Evolutionary conservation across 2,329 filamentous ascomycete genomes (phyloP), one percentile per base, ranked within the genome.

Genomic region (Xylaria polymorpha): DNA sequence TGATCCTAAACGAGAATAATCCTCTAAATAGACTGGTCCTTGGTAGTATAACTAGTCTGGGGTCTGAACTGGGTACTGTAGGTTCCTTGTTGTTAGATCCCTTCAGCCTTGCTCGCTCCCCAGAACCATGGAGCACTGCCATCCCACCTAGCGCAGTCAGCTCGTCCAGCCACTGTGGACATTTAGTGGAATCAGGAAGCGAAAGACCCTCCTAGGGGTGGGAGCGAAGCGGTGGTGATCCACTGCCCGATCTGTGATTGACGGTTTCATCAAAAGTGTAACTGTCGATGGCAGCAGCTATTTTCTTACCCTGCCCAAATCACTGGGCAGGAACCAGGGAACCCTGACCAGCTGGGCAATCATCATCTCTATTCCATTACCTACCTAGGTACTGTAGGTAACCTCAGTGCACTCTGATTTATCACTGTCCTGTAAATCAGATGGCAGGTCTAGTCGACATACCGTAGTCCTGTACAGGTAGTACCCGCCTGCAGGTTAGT

Each of bases 31-130:
- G 18, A 55, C 18, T 53, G 35, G 6, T 7, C 25, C 29, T 59
- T n/a, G 15, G 18, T 18, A 15, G 5, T 44, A 44, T 44, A 43
- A 4, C 39, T 18, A 37, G 41, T 44, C 41, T 29, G 25, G 12
- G 20, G 46, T 48, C 50, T 25, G 32, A 29, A 51, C 22, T 18
- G 35, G 8, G 10, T 37, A 37, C 35, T 37, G 32, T 32, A 39
- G 35, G 35, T 37, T 25, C 50, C 29, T 53, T 22, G 9, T 39
- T 15, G 53, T 22, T 39, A 25, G 41, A 46, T 59, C 41, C 41
- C 39, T 67, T 70, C 67, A 70, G 67, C 67, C 67, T 70, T 67
- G 61, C 56, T 69, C 35, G 51, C 44, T 66, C 66, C 56, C 64
- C 60, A 64, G 55, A 68, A 57, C 56, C 20, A 51, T 9, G 55